phyloP scores from a whole-genome alignment of 2,329 filamentous ascomycete genomes.

The Ustulina deusta region DNA sequence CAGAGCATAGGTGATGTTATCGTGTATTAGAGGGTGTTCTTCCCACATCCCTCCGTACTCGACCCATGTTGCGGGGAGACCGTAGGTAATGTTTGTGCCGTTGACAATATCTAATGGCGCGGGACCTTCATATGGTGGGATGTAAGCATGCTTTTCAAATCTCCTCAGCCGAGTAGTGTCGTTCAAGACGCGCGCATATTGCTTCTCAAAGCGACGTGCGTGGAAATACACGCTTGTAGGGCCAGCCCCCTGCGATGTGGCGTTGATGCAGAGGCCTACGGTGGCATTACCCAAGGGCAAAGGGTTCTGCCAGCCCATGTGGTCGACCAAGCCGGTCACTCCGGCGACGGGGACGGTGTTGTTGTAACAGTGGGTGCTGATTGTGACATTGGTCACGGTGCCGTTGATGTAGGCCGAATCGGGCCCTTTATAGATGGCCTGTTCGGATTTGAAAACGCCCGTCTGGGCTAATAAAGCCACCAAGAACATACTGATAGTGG shows the following conservation, averaged over 20 bases:
- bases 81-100: conserved; percentile 22
- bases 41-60: conserved; percentile 58
- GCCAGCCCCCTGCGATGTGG: conserved; percentile 46
- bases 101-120: conserved; percentile 28
- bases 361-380: conserved; percentile 50
- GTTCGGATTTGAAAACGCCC: conserved; percentile 54
- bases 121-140: conserved; percentile 12
- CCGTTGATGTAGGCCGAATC: conserved; percentile 57
- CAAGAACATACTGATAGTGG: conserved; percentile 56
- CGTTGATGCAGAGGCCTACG: conserved; percentile 49
- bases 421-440: conserved; percentile 53
- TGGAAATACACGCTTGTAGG: conserved; percentile 35
- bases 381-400: conserved; percentile 41
- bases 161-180: conserved; percentile 19
- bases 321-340: conserved; percentile 47
- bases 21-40: conserved; percentile 56
- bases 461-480: conserved; percentile 55
- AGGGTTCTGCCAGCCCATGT: conserved; percentile 45
- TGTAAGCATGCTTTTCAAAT: conserved; percentile 19
- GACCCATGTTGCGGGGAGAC: conserved; percentile 45
- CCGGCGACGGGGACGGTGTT: conserved; percentile 44
- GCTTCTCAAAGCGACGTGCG: conserved; percentile 14
- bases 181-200: conserved; percentile 22
- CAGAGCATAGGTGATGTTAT: conserved; percentile 54
- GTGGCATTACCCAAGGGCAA: conserved; percentile 37